These are phyloP conservation scores for Terana coerulea DNA, from an alignment of 768 basidiomycete species.

Conservation along the genomic window DNA sequence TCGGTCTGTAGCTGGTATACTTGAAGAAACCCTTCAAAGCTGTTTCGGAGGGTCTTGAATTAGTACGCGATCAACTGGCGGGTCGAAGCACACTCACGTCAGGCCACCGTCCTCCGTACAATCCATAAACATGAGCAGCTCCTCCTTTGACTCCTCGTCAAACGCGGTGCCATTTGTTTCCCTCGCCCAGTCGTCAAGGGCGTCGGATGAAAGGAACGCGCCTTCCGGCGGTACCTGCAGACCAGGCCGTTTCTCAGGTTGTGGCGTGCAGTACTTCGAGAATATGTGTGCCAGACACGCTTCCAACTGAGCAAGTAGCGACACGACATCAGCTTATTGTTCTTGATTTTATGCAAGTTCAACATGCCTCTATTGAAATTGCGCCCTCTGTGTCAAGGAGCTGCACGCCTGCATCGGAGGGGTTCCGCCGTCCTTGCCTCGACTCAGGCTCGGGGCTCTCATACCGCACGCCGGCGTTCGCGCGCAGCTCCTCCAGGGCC, in stretches of 20 bases:
- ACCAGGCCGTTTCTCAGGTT: constrained; percentile 21
- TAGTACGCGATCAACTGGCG: no score
- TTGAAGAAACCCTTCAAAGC: constrained; percentile 78
- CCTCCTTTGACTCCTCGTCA: constrained; percentile 71
- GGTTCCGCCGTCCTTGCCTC: constrained; percentile 55
- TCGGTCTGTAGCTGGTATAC: constrained; percentile 85
- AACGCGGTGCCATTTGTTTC: constrained; percentile 86
- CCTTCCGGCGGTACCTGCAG: constrained; percentile 31
- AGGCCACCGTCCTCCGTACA: constrained; percentile 66
- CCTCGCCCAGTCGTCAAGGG: constrained; percentile 69
- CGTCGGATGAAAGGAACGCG: constrained; percentile 56
- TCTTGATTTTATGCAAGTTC: not conserved
- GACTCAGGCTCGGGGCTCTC: constrained; percentile 63
- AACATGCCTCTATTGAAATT: constrained; percentile 57
- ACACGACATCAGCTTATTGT: not conserved
- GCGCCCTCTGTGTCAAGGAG: constrained; percentile 70
- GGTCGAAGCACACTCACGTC: constrained; percentile 69
- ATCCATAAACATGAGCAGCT: constrained; percentile 73
- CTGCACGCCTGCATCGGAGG: constrained; percentile 39
- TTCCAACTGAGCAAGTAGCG: constrained; percentile 57
- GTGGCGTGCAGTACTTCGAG: constrained; percentile 68
- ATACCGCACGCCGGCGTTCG: constrained; percentile 44
- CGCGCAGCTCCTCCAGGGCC: constrained; percentile 21
- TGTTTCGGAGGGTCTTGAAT: constrained; percentile 25
- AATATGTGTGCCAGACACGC: constrained; percentile 72